Evolutionary conservation across 2,329 filamentous ascomycete genomes (phyloP).

Genomic region (Endoconidiophora laricicola): DNA sequence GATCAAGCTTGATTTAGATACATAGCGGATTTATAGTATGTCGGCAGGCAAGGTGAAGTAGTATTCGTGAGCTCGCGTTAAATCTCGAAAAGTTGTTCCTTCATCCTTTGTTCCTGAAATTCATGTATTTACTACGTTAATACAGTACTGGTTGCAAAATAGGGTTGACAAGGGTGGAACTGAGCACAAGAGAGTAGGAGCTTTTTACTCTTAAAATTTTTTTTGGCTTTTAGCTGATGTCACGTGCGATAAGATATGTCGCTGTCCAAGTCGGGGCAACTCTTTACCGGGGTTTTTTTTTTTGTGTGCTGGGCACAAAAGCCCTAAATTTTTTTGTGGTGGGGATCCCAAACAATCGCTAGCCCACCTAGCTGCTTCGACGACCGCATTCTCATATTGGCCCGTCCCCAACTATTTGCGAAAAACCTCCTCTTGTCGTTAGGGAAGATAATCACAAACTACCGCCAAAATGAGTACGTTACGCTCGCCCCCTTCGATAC

Average conservation of each 20-base stretch:
- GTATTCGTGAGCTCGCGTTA: no score
- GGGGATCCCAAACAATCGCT: neutral
- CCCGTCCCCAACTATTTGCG: slow-evolving; percentile 9
- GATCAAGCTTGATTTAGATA: no score
- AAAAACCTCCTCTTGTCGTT: slow-evolving; percentile 11
- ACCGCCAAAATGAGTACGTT: slow-evolving; percentile 43
- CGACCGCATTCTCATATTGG: slow-evolving; percentile 11
- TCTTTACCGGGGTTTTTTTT: neutral
- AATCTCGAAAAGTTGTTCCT: no score
- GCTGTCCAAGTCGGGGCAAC: slow-evolving; percentile 7
- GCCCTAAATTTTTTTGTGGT: slow-evolving; percentile 11
- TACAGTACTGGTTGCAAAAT: no score
- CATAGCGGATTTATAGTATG: no score
- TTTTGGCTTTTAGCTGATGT: neutral
- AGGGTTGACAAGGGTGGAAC: no score
- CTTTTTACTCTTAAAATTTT: no score
- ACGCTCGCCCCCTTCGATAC: slow-evolving; percentile 4
- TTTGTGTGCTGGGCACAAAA: slow-evolving; percentile 10
- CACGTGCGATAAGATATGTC: neutral
- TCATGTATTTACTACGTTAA: no score
- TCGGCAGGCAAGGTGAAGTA: no score
- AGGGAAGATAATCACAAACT: slow-evolving; percentile 17
- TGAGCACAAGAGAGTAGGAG: no score
- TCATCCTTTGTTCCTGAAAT: no score
- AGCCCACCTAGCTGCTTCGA: slow-evolving; percentile 10